Evolutionary conservation across 1,139 yeast species (phyloP), one percentile per base, ranked within the genome.

Genomic region (Petasospora fabianii): DNA sequence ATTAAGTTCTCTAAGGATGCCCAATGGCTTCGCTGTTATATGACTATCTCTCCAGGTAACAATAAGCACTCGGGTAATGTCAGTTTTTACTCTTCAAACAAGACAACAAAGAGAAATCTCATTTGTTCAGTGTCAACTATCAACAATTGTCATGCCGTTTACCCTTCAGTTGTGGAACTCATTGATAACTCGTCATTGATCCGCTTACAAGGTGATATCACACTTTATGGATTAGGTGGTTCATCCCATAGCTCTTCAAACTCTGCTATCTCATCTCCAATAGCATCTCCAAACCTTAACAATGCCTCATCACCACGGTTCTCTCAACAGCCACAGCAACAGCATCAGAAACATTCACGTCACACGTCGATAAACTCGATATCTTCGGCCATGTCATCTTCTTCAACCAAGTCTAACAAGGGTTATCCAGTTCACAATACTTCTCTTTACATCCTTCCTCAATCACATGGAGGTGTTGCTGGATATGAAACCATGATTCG

Each of bases 21-120:
- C 82, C 92, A 94, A 2, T 86, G 95, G 95, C 77, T 77, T 49
- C 69, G 85, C 42, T 85, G 92, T 59, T 84, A 73, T 65, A 83
- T 87, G 6, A 88, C 84, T 18, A 71, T 85, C 34, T 83, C 84
- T 43, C 95, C 95, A 0, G 68, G 60, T 53, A 68, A 59, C 41
- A 66, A 56, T 47, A 70, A 66, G 18, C 54, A 58, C 47, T 47
- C 67, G 64, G 72, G 60, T 1, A 31, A 44, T 6, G 44, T 55
- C 22, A 34, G 35, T 6, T 49, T 55, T 28, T 55, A 51, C 42
- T 42, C 50, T 1, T 47, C 56, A 3, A 42, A 47, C 3, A 56
- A 43, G 34, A 46, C 50, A 7, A 28, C 28, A 3, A 84, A 84
- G 59, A 77, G 78, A 53, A 69, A 67, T 42, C 75, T 86, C 34